Evolutionary conservation across 352 stramenopile genomes (phyloP), one percentile per base, ranked within the genome.

Genomic region (Plasmopara viticola): DNA sequence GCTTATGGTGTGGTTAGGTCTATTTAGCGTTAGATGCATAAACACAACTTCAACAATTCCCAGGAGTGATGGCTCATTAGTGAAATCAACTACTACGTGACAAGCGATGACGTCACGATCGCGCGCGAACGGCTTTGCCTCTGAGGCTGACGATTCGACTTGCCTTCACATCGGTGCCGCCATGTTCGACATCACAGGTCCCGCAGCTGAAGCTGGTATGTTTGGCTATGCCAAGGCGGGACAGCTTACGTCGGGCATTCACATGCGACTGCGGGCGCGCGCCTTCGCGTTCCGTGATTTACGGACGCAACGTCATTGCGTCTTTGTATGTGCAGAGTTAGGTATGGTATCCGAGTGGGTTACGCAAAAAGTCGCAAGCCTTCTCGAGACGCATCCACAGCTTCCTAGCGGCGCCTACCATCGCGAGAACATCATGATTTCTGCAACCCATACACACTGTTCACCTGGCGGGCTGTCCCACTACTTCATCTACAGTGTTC

Each of bases 381-480:
- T 77, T 0, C 66, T 97, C 5, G 57, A 80, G 39, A 45, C 63
- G 4, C 68, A 92, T 33, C 48, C 54, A 20, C 43, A 68, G 25
- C 25, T 91, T 0, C 70, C 78, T 2, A 53, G 47, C 4, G 64
- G 55, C n/a, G 60, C 48, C 4, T 94, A 90, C 60, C 72, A 60
- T 25, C 68, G 66, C 34, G 64, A 87, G 35, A 97, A 95, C 61
- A 68, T 96, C 43, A 85, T 88, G 69, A 67, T 97, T 45, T 95
- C 71, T 49, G 90, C 87, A 29, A 97, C 90, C 9, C 91, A 97
- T 64, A 97, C 90, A 42, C 91, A 97, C 58, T 96, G 82, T 55
- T 80, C 79, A 17, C 87, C 90, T 4, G 88, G 82, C 2, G 91
- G 91, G 0, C 86, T 96, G 20, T 91, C 92, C 9, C 86, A 97